Percentiles rank a stretch among this genome's conserved stretches.
phyloP scores from a whole-genome alignment of 306 rosid species.

The Citrullus mucosospermus region DNA sequence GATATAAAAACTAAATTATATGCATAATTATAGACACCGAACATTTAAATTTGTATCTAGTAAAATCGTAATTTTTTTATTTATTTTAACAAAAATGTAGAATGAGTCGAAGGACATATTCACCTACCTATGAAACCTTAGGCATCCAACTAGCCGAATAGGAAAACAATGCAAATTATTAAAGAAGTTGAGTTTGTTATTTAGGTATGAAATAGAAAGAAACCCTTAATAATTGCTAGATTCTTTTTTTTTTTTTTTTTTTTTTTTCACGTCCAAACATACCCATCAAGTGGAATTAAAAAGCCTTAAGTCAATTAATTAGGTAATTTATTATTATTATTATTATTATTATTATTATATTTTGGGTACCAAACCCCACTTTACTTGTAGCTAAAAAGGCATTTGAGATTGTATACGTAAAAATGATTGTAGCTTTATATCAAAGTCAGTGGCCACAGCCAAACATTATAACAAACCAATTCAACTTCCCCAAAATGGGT shows the following conservation, averaged over 20 bases:
- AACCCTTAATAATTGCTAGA: background rate
- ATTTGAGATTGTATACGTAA: constrained; percentile 35
- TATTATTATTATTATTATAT: background rate
- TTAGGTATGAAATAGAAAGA: background rate
- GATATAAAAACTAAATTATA: too few species aligned
- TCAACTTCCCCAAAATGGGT: constrained; percentile 7
- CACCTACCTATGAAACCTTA: too few species aligned
- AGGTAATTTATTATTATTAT: background rate
- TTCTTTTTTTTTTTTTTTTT: too few species aligned
- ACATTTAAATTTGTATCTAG: too few species aligned
- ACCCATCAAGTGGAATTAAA: background rate
- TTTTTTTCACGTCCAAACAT: background rate
- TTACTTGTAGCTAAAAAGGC: constrained; percentile 11
- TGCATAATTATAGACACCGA: too few species aligned
- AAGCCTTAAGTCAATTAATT: background rate
- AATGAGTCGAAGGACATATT: too few species aligned
- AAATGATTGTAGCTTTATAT: constrained; percentile 31
- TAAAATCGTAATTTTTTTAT: too few species aligned
- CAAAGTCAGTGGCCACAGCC: constrained; percentile 18
- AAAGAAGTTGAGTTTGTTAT: background rate
- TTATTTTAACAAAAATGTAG: too few species aligned
- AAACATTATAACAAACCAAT: constrained; percentile 21
- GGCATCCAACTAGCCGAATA: too few species aligned
- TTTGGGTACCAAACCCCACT: constrained; percentile 47
- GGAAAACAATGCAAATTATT: background rate